A percentile compares a stretch with the other conserved stretches of the same genome.
Conservation (phyloP, 2,329 filamentous ascomycete species). For the Penicillium brasilianum region DNA sequence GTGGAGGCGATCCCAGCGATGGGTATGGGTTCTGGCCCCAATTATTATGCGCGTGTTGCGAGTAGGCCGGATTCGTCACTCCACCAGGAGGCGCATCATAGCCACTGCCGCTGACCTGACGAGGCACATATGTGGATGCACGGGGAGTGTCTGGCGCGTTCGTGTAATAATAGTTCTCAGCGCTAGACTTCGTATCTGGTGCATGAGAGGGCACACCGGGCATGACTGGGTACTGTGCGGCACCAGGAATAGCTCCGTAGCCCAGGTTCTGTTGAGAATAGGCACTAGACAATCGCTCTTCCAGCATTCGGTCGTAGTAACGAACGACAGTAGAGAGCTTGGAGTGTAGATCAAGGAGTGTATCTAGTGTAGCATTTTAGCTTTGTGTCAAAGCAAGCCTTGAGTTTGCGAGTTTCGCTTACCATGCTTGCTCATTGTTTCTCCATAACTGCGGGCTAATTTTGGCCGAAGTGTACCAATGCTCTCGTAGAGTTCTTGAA, state of each 20-base stretch:
- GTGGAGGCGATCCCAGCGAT: constrained; percentile 27
- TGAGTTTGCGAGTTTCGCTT: constrained; percentile 40
- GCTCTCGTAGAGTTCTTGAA: constrained; percentile 96
- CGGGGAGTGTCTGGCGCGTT: constrained; percentile 22
- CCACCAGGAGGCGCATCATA: constrained; percentile 19
- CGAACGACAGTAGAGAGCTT: constrained; percentile 95
- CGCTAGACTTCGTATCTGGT: constrained; percentile 23
- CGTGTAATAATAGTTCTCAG: constrained; percentile 33
- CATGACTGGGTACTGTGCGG: constrained; percentile 28
- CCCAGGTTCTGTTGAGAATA: constrained; percentile 80
- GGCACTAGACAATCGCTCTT: constrained; percentile 90
- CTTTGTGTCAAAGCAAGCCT: background rate
- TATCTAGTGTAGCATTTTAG: constrained; percentile 63
- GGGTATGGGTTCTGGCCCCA: constrained; percentile 29
- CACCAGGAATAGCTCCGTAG: constrained; percentile 51
- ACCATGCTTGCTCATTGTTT: constrained; percentile 99
- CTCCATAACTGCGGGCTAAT: constrained; percentile 90
- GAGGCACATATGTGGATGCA: constrained; percentile 23
- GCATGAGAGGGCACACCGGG: constrained; percentile 19
- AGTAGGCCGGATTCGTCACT: constrained; percentile 20
- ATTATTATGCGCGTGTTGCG: constrained; percentile 18
- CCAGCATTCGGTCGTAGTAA: constrained; percentile 97
- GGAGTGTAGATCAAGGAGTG: constrained; percentile 88
- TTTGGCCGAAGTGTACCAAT: constrained; percentile 94
- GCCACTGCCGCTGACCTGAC: constrained; percentile 12